Evolutionary conservation across 192 early-diverging fungal genomes (phyloP), one percentile per base, ranked within the genome.

Genomic region (Coemansia sp.): DNA sequence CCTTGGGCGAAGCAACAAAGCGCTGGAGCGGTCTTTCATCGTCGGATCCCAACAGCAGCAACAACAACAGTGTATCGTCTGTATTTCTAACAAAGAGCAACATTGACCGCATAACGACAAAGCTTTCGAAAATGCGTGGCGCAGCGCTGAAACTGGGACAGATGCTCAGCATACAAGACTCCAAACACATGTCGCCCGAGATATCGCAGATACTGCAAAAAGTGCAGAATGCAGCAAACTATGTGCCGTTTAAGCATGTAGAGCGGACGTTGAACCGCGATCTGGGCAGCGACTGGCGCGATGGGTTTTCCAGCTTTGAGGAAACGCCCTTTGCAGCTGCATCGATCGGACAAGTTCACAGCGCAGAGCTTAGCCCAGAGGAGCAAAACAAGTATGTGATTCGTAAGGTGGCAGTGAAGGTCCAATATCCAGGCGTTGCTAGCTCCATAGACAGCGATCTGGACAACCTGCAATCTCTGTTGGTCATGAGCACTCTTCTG

Each of bases 91-190:
- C 78, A 50, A 83, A 83, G 11, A 79, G 80, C 0, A 99, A 96
- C 68, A 83, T 97, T 33, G 91, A 99, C 62, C 85, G 89, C 4
- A 76, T 99, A 13, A 94, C 96, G 6, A 83, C 72, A 40, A 91
- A 91, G 57, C 82, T 99, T 17, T 88, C 93, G 0, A 82, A 83
- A 34, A 97, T 99, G 95, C 88, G 97, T 36, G 97, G 97, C 1
- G 97, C 97, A 0, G 97, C 97, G 6, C 75, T 98, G 15, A 98
- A 98, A 65, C 84, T 98, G 34, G 97, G 95, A 5, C 97, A 98
- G 71, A 97, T 98, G 94, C 68, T 98, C 2, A 92, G 90, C 66
- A 98, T 98, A 63, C 97, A 98, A 81, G 87, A 88, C 45, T 85
- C 87, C 28, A 83, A 82, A 40, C 84, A 86, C 74, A 58, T 97